Evolutionary conservation across 495 filamentous ascomycete genomes (phyloP).

Genomic region (Aspergillus affinis): DNA sequence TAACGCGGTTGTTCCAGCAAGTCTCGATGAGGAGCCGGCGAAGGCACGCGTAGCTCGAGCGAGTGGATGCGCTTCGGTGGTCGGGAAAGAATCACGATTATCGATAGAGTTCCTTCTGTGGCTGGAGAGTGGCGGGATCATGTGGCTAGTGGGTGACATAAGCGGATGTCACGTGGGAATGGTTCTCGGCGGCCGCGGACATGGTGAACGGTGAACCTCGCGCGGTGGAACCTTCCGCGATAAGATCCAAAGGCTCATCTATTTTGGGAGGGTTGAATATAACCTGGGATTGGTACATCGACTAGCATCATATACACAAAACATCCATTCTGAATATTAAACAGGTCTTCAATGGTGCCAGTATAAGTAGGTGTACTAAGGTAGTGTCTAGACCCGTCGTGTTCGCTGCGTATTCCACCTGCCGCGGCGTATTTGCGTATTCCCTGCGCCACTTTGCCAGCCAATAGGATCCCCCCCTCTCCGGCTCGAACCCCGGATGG

Average conservation of each 20-base stretch:
- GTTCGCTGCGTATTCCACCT: background rate
- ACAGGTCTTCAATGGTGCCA: no score
- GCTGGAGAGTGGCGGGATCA: conserved; percentile 7
- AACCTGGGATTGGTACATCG: no score
- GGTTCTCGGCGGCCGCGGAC: background rate
- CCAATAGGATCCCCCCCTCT: background rate
- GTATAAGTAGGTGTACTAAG: no score
- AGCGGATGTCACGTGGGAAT: background rate
- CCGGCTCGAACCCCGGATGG: conserved; percentile 13
- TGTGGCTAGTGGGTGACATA: conserved; percentile 18
- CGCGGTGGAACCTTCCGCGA: no score
- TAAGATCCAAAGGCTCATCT: no score
- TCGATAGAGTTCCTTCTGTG: conserved; percentile 27
- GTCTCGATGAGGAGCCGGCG: background rate
- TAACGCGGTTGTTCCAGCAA: background rate
- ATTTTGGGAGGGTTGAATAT: no score
- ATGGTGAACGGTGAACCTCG: no score
- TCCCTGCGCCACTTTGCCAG: background rate
- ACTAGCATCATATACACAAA: no score
- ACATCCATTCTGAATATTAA: no score
- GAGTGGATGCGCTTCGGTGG: background rate
- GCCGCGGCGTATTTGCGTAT: background rate
- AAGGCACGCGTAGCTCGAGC: background rate
- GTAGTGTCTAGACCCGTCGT: background rate
- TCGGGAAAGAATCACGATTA: conserved; percentile 18